Conservation (phyloP, 305 asterid genomes). For the Ilex paraguariensis region DNA sequence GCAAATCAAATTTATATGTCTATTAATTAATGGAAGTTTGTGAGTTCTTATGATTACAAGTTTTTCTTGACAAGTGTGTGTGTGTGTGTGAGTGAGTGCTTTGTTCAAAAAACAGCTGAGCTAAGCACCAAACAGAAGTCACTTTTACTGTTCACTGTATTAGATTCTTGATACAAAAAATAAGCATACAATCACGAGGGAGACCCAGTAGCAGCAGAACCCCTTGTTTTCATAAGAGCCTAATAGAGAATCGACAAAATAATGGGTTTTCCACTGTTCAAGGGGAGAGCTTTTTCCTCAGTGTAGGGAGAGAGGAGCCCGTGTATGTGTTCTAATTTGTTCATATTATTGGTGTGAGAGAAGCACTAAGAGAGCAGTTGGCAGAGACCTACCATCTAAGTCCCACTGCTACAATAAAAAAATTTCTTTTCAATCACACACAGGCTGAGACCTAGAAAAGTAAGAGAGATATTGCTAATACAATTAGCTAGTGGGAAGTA, state of each 20-base stretch:
- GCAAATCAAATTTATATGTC: constrained; percentile 1
- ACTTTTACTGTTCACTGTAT: constrained; percentile 41
- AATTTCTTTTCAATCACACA: too few relatives aligned
- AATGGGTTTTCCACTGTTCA: constrained; percentile 30
- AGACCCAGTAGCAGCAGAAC: constrained; percentile 29
- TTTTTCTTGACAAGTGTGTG: constrained; percentile 13
- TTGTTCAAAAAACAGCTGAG: constrained; percentile 22
- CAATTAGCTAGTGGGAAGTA: too few relatives aligned
- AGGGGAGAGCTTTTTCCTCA: constrained; percentile 25
- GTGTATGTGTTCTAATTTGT: constrained; percentile 22
- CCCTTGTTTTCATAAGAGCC: constrained; percentile 20
- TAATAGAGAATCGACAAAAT: constrained; percentile 12
- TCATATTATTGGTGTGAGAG: constrained; percentile 2
- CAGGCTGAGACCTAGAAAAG: too few relatives aligned
- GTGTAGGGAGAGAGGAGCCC: constrained; percentile 50
- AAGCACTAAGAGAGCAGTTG: constrained; percentile 8
- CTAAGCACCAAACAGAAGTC: constrained; percentile 26
- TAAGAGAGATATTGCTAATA: too few relatives aligned
- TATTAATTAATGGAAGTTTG: constrained; percentile 19
- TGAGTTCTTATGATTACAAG: constrained; percentile 1
- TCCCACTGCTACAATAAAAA: too few relatives aligned
- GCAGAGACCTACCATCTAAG: too few relatives aligned
- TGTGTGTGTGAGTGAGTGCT: constrained; percentile 17
- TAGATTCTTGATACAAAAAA: constrained; percentile 28
- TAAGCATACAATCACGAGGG: constrained; percentile 31